Evolutionary conservation across 2,329 filamentous ascomycete genomes (phyloP), one percentile per base, ranked within the genome.

Genomic region (Cercospora citrullina): DNA sequence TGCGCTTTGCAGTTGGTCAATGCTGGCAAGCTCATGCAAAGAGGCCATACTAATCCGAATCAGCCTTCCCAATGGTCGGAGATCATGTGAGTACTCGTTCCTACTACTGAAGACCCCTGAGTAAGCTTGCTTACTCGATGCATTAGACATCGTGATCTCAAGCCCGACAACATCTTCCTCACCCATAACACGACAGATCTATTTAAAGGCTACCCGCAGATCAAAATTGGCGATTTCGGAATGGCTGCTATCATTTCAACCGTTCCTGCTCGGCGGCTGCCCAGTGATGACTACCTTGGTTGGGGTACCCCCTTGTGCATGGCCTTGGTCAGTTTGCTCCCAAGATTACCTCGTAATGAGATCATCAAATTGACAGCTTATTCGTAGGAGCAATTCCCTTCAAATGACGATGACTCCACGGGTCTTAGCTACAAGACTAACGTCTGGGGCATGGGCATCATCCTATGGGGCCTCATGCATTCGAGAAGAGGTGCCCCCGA

Each of bases 141-240:
- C 14, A 3, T 39, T 36, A 64, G 62, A 64, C 95, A 99, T 78
- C 90, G 95, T 7, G 95, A 99, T 78, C 84, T 99, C 26, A 99
- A 99, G 77, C 95, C 95, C 0, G 94, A 98, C 77, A 99, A 99
- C 72, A 90, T 99, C 30, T 99, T 99, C 80, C 96, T 99, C 71
- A 94, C 97, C 74, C 28, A 26, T 3, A 65, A 65, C 3, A 60
- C 36, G 8, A 30, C 36, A 18, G 16, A 61, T 1, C 16, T 23
- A 10, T 65, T 30, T 14, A 28, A 30, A 10, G 55, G 58, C 6
- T 65, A 61, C 12, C 64, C 64, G 21, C 4, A 8, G 14, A 8
- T 60, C n/a, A 60, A 65, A 31, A 9, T 65, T 10, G 64, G 57
- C 2, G 64, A 65, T 21, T 65, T 60, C 23, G 64, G 64, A 9